Conservation (phyloP, 2,329 filamentous ascomycete species). For the Clarireedia monteithiana region DNA sequence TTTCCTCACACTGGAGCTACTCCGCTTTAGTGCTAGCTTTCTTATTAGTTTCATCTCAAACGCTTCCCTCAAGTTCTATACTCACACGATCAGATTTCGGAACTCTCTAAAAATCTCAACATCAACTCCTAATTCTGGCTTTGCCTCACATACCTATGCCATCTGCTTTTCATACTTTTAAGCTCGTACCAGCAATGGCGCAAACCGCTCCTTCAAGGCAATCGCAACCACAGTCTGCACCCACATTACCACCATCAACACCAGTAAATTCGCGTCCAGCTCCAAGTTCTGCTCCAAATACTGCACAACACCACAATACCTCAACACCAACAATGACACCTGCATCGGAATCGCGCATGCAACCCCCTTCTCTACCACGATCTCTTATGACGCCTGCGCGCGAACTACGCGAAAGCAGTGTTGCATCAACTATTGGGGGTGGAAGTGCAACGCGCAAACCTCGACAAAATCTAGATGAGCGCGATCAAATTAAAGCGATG, state of each 20-base stretch:
- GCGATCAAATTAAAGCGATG: slow-evolving; percentile 27
- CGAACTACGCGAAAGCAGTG: slow-evolving; percentile 27
- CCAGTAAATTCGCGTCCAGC: slow-evolving; percentile 18
- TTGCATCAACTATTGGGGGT: slow-evolving; percentile 22
- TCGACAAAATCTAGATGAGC: slow-evolving; percentile 28
- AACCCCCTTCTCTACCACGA: slow-evolving; percentile 26
- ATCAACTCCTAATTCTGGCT: neutral
- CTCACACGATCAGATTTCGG: neutral
- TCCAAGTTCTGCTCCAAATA: slow-evolving; percentile 9
- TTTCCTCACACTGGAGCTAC: neutral
- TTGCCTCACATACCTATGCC: slow-evolving; percentile 11
- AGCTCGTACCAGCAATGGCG: slow-evolving; percentile 27
- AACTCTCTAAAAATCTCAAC: neutral
- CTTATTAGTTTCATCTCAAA: slow-evolving; percentile 7
- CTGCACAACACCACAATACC: slow-evolving; percentile 14
- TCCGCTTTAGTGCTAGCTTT: neutral
- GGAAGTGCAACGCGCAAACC: slow-evolving; percentile 27
- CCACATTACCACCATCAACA: slow-evolving; percentile 24
- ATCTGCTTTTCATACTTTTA: slow-evolving; percentile 28
- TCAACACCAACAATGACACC: slow-evolving; percentile 21
- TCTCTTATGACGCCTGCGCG: slow-evolving; percentile 25
- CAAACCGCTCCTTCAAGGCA: slow-evolving; percentile 12
- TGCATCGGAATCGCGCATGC: slow-evolving; percentile 24
- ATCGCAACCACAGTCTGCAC: slow-evolving; percentile 16
- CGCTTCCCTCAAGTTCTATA: neutral